These are phyloP conservation scores for Chytriomyces hyalinus DNA, from an alignment of 192 early-diverging fungal species.

Conservation along the genomic window DNA sequence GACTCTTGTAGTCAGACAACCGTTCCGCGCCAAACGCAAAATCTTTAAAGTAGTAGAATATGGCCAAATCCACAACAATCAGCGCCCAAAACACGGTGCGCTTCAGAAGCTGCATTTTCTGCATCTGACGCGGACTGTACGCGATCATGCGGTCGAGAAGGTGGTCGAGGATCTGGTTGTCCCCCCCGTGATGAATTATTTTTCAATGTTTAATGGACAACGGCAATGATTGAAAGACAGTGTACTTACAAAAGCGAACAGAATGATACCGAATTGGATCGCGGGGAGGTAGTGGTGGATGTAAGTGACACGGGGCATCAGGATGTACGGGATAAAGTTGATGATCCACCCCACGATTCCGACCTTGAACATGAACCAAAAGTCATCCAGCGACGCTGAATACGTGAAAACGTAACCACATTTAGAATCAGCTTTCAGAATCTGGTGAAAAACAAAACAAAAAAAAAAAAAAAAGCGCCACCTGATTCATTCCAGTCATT, in stretches of 20 bases:
- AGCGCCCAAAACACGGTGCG: conserved; percentile 3
- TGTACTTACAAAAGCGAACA: conserved; percentile 76
- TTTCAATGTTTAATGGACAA: no score
- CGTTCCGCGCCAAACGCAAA: conserved; percentile 74
- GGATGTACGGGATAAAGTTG: conserved; percentile 92
- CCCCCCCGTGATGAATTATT: no score
- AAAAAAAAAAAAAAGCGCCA: not conserved
- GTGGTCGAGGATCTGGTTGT: conserved; percentile 38
- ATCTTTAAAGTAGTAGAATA: conserved; percentile 79
- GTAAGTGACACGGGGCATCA: conserved; percentile 96
- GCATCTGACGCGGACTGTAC: conserved; percentile 32
- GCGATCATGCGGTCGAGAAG: conserved; percentile 38
- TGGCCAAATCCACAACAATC: conserved; percentile 46
- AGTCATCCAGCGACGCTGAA: conserved; percentile 63
- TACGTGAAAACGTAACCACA: not conserved
- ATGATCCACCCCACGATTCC: conserved; percentile 85
- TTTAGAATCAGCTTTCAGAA: not conserved
- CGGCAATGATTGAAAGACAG: conserved; percentile 48
- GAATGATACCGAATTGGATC: conserved; percentile 90
- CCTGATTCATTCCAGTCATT: conserved; percentile 50
- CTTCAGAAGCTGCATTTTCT: not conserved
- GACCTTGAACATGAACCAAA: conserved; percentile 72
- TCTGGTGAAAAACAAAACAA: not conserved
- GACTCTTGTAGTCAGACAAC: conserved; percentile 47
- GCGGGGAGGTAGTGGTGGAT: conserved; percentile 98